Evolutionary conservation across 495 filamentous ascomycete genomes (phyloP), one percentile per base, ranked within the genome.

Genomic region (Hyaloscypha variabilis): DNA sequence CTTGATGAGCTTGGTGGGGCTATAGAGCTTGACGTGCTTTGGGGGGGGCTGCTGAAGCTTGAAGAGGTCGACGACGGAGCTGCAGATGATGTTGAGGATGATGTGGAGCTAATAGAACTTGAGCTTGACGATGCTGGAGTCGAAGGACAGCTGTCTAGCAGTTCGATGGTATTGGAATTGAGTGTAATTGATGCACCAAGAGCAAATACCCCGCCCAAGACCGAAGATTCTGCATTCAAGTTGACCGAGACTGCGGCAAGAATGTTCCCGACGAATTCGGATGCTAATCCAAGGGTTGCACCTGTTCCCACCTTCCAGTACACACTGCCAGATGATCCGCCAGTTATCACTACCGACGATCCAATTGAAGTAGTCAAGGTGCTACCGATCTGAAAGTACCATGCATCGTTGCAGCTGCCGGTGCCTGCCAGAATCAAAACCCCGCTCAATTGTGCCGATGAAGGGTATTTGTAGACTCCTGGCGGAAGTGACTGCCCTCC

Each of bases 381-480:
- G 21, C 3, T 6, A 23, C 23, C 54, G 23, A 65, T 34, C 23
- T 65, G 53, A 30, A 65, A 65, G 8, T 30, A 31, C 63, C 63
- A 65, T 2, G 26, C 28, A 28, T 52, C 52, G 25, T 6, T 46
- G 26, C 31, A 6, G n/a, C 28, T 39, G 23, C 63, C 63, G 29
- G 54, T 57, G 36, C 65, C 65, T 10, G 50, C 61, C 25, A 67
- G 52, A 17, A 39, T 67, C 19, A 67, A 58, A 17, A 28, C 53
- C 13, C 64, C 58, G 24, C n/a, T 57, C 1, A 64, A 6, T 10
- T 1, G 0, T 26, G 58, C 58, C 4, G 58, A 61, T 2, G 8
- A 26, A 19, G 19, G 13, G 26, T 25, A 66, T 2, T 19, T 52
- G 26, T 66, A 66, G 6, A 30, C 34, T 56, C 64, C 64, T 4